Base-by-base conservation (phyloP, 352 stramenopile genomes). In the Phytophthora pseudosyringae region DNA sequence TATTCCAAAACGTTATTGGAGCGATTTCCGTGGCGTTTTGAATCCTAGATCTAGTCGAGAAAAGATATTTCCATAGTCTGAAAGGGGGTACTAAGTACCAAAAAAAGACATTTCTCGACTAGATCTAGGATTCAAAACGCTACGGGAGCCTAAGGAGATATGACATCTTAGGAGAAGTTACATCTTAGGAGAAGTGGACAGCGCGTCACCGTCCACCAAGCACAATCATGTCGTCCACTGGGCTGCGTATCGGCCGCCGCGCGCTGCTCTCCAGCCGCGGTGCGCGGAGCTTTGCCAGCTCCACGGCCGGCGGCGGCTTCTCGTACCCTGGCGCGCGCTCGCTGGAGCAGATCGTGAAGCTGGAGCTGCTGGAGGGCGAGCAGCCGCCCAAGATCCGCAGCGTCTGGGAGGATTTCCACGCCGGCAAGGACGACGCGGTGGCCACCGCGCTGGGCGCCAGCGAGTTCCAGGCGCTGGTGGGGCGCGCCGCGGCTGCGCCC, bases 391-490 rank as follows among this genome's bases (percentile, higher is more conserved):
- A 81, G 48, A 94, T 97, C 68, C 50, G 63, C 36, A 53, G 59
- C 46, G 94, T 97, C 43, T 97, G 89, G 89, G 71, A 81, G 21
- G 69, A 94, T 18, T 95, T 86, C 71, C 89, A 97, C 69, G 66
- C 57, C 53, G 70, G 83, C 29, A 93, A 95, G 71, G 69, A 82
- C 64, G 88, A 94, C 67, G 78, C 81, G 16, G 64, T 94, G 32
- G 86, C 81, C n/a, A 67, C 69, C 13, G 77, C 73, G 32, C 63
- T 96, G 35, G 29, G 62, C 0, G 63, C 64, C 28, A 58, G 54
- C 6, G 64, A 73, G 46, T 91, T 84, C 54, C 65, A 80, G 25
- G 39, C 51, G 8, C 59, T 95, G 5, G 71, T 81, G 41, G 60
- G 76, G 45, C 85, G 88, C 18, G 85, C 83, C 0, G 67, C 72